Percentiles rank a stretch among this genome's conserved stretches.
Conservation (phyloP, 1,284 basidiomycete species). For the Omphalotus olearius region DNA sequence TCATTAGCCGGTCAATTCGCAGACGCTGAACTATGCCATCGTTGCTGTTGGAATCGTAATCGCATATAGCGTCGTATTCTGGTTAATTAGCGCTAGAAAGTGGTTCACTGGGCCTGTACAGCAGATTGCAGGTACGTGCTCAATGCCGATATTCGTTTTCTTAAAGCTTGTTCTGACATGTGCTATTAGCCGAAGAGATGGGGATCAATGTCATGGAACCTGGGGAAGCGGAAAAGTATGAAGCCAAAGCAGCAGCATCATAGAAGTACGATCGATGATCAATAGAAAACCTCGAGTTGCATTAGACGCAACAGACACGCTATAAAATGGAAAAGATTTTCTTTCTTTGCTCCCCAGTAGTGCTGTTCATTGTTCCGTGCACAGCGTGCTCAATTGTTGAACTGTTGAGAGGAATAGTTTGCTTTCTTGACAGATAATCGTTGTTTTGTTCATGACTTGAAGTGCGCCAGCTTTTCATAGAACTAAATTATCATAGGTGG, state of each 20-base stretch:
- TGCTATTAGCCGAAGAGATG: conserved; percentile 37
- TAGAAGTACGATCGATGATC: not conserved
- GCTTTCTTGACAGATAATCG: no score
- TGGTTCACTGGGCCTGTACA: conserved; percentile 68
- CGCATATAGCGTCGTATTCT: conserved; percentile 56
- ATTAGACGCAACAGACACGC: no score
- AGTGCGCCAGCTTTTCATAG: no score
- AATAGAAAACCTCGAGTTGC: no score
- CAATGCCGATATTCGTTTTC: not conserved
- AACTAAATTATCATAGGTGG: no score
- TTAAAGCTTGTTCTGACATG: not conserved
- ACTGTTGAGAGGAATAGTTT: no score
- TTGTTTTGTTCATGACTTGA: no score
- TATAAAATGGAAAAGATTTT: no score
- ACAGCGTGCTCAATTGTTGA: no score
- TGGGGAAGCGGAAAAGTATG: conserved; percentile 11
- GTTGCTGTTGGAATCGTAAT: conserved; percentile 72
- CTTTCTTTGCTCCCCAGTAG: no score
- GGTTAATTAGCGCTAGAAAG: conserved; percentile 63
- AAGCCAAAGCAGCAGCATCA: not conserved
- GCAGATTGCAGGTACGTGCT: conserved; percentile 51
- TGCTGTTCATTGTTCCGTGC: no score
- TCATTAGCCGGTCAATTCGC: conserved; percentile 57
- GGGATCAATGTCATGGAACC: conserved; percentile 47
- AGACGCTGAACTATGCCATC: conserved; percentile 70